Conservation (phyloP, 1,284 basidiomycete species). For the Cryptococcus amylolentus region DNA sequence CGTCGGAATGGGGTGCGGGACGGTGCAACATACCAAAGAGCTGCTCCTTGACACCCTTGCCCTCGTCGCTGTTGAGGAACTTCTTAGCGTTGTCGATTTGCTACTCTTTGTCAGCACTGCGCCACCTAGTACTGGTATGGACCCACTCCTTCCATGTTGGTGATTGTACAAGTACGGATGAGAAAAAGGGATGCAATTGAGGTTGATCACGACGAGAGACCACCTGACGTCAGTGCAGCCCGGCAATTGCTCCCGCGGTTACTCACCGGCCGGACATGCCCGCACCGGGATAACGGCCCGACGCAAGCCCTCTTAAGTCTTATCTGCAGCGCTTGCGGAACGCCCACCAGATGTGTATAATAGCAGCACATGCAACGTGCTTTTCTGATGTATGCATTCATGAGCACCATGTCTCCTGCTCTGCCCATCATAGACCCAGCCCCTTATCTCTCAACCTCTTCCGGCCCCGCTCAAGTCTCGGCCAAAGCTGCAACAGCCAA, state of each 20-base stretch:
- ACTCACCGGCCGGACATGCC: neutral
- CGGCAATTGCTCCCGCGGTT: neutral
- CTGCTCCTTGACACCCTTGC: conserved; percentile 23
- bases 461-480: neutral
- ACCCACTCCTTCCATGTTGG: conserved; percentile 21
- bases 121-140: neutral
- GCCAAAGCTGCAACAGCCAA: conserved; percentile 55
- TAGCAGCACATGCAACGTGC: no score
- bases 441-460: conserved; percentile 28
- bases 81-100: conserved; percentile 28
- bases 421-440: conserved; percentile 47
- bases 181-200: neutral
- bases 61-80: conserved; percentile 27
- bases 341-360: neutral
- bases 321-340: neutral
- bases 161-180: neutral
- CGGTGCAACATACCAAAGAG: conserved; percentile 10
- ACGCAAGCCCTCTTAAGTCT: no score
- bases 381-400: neutral
- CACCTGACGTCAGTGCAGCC: neutral
- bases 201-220: neutral
- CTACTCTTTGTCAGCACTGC: conserved; percentile 5
- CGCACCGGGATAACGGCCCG: no score
- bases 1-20: neutral
- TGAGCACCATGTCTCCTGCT: neutral